These are phyloP conservation scores for Amanita thiersii DNA, from an alignment of 768 basidiomycete genomes.

Conservation along the genomic window DNA sequence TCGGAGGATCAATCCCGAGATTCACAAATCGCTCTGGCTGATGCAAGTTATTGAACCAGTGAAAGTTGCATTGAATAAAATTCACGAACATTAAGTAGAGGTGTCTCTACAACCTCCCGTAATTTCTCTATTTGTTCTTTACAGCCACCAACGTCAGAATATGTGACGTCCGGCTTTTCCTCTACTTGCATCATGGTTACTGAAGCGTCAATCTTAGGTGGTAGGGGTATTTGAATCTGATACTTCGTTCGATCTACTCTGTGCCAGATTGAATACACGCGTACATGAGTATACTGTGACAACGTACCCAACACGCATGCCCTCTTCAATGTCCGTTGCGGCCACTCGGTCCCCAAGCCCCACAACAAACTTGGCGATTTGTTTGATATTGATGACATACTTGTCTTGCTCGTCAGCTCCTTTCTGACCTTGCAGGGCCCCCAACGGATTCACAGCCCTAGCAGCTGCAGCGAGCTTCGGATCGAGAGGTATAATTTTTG, in stretches of 20 bases:
- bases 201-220: constrained; percentile 97
- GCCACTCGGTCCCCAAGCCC: constrained; percentile 95
- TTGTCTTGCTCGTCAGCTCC: constrained; percentile 99
- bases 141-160: constrained; percentile 96
- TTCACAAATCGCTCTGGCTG: constrained; percentile 99
- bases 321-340: constrained; percentile 98
- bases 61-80: not conserved
- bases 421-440: constrained; percentile 80
- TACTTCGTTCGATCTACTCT: constrained; percentile 96
- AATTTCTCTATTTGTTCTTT: constrained; percentile 99
- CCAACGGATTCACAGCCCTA: constrained; percentile 67
- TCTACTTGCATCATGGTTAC: constrained; percentile 99
- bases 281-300: not conserved
- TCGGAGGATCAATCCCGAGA: constrained; percentile 97
- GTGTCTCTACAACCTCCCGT: constrained; percentile 95
- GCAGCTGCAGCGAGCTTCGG: constrained; percentile 70
- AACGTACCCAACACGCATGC: constrained; percentile 98
- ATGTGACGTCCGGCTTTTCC: constrained; percentile 97
- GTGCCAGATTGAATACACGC: constrained; percentile 8
- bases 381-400: constrained; percentile 99
- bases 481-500: constrained; percentile 91
- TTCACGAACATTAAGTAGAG: constrained; percentile 75
- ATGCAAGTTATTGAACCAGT: constrained; percentile 11
- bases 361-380: constrained; percentile 99
- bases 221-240: constrained; percentile 96